A percentile compares a stretch with the other conserved stretches of the same genome.
Evolutionary conservation across 2,329 filamentous ascomycete species (phyloP).

Genomic region (Beauveria asiatica): DNA sequence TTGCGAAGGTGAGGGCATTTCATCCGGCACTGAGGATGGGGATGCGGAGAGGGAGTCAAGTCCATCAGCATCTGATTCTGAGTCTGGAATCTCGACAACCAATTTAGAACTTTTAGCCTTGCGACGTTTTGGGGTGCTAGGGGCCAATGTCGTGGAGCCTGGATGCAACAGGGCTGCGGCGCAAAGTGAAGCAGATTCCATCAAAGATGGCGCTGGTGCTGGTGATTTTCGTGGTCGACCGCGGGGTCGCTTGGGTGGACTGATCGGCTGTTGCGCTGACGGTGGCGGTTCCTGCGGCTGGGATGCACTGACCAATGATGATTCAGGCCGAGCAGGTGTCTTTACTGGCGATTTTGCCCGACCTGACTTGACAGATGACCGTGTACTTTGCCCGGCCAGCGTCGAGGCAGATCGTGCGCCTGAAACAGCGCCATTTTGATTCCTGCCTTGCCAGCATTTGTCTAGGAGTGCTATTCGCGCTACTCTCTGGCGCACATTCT

Average conservation of each 20-base stretch:
- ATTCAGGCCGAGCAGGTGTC: constrained; percentile 6
- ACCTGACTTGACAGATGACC: constrained; percentile 13
- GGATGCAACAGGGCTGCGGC: not conserved
- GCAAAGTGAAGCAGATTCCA: not conserved
- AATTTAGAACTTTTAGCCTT: constrained; percentile 13
- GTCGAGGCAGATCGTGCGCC: constrained; percentile 13
- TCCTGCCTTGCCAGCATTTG: constrained; percentile 61
- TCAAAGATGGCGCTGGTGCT: not conserved
- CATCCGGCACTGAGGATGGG: constrained; percentile 26
- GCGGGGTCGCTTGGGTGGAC: constrained; percentile 25
- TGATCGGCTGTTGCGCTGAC: constrained; percentile 25
- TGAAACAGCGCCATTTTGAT: constrained; percentile 20
- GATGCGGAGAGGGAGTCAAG: constrained; percentile 20
- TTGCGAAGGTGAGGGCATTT: constrained; percentile 36
- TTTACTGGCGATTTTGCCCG: constrained; percentile 6
- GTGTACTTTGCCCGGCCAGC: constrained; percentile 10
- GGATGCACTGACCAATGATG: constrained; percentile 7
- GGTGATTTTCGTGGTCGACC: constrained; percentile 15
- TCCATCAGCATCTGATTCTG: constrained; percentile 32
- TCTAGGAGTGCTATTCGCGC: constrained; percentile 63
- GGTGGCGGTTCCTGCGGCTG: constrained; percentile 27
- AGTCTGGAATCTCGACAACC: constrained; percentile 43
- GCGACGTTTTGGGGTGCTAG: constrained; percentile 14
- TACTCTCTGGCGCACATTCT: constrained; percentile 56
- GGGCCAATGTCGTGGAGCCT: not conserved